Base-by-base conservation (phyloP, 2,329 filamentous ascomycete species). In the Fonsecaea monophora region DNA sequence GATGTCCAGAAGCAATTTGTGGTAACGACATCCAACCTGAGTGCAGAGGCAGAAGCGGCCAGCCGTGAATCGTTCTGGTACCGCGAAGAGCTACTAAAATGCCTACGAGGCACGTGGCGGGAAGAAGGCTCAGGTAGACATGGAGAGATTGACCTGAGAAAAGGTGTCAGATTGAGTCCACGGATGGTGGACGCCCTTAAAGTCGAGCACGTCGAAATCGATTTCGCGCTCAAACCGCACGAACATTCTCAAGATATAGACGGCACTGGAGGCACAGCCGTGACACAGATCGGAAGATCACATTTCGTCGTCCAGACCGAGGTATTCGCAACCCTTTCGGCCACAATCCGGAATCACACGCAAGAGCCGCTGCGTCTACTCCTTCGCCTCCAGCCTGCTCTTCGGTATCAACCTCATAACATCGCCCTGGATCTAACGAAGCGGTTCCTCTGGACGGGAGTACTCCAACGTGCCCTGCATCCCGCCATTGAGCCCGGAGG, bases 41-140 rank as follows among this genome's bases (percentile, higher is more conserved):
- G 90, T 0, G 91, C 92, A 0, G 92, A 95, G 70, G 86, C 86
- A 53, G 94, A 97, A 79, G 87, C 91, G 38, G 86, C 88, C 12
- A 90, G 85, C 67, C 85, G 94, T 60, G 92, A 97, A 79, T 88
- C 89, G 0, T 97, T 97, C 77, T 97, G 94, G 94, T 97, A 92
- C 77, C 87, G 93, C 15, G 91, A 96, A 77, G 88, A 87, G 74
- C 85, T 97, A 1, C 84, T 97, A 2, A 89, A 90, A 67, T 83
- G 84, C 50, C 80, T 97, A 9, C 84, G 83, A 32, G 92, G 90
- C 0, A 86, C 84, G 0, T 97, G 94, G 94, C 86, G 82, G 63
- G 86, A 89, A 71, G 79, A 81, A 15, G 87, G 87, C 0, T 79
- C 81, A 72, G 81, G 80, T 1, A 84, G 90, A 45, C 80, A 82